A percentile compares a stretch with the other conserved stretches of the same genome.
Conservation (phyloP, 306 rosid species). For the Hylodesmum podocarpum region DNA sequence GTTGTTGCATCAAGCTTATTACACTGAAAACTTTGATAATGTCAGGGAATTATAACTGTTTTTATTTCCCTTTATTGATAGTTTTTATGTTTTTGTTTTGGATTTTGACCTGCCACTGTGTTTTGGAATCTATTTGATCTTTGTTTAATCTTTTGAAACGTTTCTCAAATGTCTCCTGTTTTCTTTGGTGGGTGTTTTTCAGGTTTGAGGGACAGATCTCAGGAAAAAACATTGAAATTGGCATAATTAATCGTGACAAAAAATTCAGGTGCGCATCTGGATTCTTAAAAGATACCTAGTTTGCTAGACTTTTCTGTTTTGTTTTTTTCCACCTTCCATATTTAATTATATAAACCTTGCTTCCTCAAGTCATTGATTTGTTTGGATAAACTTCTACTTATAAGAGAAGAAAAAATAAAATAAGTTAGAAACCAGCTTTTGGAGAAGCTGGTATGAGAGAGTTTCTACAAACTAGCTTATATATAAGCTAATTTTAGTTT, state of each 20-base stretch:
- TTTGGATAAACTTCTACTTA: too few relatives aligned
- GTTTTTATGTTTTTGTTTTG: neutral
- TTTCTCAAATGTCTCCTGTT: neutral
- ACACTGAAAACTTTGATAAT: neutral
- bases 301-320: neutral
- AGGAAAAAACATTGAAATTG: slow-evolving; percentile 91
- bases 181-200: neutral
- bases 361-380: too few relatives aligned
- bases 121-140: neutral
- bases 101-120: neutral
- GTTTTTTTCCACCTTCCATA: neutral
- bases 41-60: neutral
- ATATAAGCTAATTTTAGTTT: too few relatives aligned
- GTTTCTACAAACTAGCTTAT: too few relatives aligned
- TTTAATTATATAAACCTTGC: neutral
- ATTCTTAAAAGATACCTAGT: neutral
- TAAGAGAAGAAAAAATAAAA: too few relatives aligned
- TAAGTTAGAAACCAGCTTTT: too few relatives aligned
- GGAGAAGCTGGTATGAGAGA: too few relatives aligned
- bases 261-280: slow-evolving; percentile 67
- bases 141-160: neutral
- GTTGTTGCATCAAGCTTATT: neutral
- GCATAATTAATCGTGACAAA: slow-evolving; percentile 80
- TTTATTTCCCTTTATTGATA: neutral
- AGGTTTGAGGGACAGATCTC: slow-evolving; percentile 98